These are phyloP conservation scores for Rhodotorula mucilaginosa DNA, from an alignment of 1,284 basidiomycete genomes.

Conservation along the genomic window DNA sequence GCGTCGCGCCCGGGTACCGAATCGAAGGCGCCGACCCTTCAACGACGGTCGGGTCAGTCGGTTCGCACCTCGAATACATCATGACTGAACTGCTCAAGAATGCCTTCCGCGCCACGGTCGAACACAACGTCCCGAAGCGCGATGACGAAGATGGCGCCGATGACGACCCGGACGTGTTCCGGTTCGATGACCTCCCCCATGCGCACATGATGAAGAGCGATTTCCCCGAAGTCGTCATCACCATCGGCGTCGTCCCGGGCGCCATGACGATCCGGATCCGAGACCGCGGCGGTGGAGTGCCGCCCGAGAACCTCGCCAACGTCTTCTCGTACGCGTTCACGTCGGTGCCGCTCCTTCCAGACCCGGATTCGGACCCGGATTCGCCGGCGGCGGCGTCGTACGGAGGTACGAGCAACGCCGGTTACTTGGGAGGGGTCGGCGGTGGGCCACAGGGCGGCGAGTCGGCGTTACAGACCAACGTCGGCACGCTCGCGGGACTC, in stretches of 20 bases:
- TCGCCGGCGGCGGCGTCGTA: conserved; percentile 33
- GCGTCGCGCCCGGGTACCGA: conserved; percentile 63
- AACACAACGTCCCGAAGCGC: conserved; percentile 52
- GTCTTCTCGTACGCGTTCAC: conserved; percentile 91
- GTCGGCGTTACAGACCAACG: conserved; percentile 66
- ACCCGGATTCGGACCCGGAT: conserved; percentile 40
- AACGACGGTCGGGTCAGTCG: conserved; percentile 64
- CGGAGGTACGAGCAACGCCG: conserved; percentile 44
- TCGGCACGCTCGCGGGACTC: conserved; percentile 75
- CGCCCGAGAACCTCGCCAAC: conserved; percentile 64
- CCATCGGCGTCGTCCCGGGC: conserved; percentile 49
- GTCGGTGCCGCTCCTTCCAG: conserved; percentile 57
- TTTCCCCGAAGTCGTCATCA: conserved; percentile 48
- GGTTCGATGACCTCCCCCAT: conserved; percentile 38
- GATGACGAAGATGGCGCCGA: conserved; percentile 15
- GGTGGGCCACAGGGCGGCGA: conserved; percentile 71
- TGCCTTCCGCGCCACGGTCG: conserved; percentile 83
- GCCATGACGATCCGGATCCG: conserved; percentile 75
- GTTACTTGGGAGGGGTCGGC: conserved; percentile 54
- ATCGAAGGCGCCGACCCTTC: conserved; percentile 60
- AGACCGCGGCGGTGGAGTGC: conserved; percentile 81
- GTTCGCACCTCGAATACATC: conserved; percentile 71
- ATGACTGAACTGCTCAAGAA: conserved; percentile 79
- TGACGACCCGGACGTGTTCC: conserved; percentile 31
- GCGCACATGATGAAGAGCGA: conserved; percentile 37